Evolutionary conservation across 164 flowering plant genomes (phyloP).

Genomic region (Kalanchoe fedtschenkoi): DNA sequence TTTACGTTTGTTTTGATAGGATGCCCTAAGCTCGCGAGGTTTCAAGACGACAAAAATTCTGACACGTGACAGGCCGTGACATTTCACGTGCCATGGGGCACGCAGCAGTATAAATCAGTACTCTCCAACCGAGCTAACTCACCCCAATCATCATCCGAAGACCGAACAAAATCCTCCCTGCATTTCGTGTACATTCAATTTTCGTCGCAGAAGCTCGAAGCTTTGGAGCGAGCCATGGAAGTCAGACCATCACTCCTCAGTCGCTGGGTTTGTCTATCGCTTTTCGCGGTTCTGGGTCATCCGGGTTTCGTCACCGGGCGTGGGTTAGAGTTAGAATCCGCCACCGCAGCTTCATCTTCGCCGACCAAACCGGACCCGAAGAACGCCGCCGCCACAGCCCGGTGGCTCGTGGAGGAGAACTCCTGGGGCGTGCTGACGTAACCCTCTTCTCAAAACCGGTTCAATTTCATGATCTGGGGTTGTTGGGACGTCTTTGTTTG

Average conservation of each 20-base stretch:
- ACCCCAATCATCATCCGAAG: no score
- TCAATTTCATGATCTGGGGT: neutral
- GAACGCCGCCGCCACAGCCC: conserved; percentile 58
- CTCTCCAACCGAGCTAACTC: no score
- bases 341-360: neutral
- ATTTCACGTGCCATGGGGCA: no score
- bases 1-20: no score
- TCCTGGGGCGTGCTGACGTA: conserved; percentile 84
- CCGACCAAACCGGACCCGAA: conserved; percentile 44
- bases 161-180: no score
- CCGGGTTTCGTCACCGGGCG: conserved; percentile 15
- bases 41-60: no score
- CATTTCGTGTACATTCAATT: no score
- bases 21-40: no score
- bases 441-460: conserved; percentile 3
- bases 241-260: neutral
- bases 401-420: conserved; percentile 76
- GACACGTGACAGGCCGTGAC: no score
- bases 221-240: neutral
- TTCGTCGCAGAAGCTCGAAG: conserved; percentile 5
- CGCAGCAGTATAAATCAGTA: no score
- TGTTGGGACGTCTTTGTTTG: neutral
- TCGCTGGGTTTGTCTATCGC: neutral
- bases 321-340: conserved; percentile 13
- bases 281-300: conserved; percentile 5